Base-by-base conservation (phyloP, 257 asterid species). In the Vinca minor region DNA sequence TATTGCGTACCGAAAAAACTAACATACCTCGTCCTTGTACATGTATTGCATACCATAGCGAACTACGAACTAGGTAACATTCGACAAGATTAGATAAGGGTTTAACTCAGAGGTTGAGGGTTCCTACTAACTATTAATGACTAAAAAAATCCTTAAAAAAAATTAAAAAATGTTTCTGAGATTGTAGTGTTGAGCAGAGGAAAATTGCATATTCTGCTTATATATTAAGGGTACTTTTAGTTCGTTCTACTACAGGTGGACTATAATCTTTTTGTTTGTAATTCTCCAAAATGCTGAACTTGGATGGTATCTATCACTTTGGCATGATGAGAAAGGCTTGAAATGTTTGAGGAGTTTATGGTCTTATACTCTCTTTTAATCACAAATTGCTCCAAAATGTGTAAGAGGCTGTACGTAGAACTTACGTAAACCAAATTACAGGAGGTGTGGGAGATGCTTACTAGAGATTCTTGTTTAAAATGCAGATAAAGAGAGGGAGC, bases 401-500 rank as follows among this genome's bases (percentile, higher is more conserved):
- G 23, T 12, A 12, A 20, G 9, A 9, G 0, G 17, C 10, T 34
- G 3, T 42, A 13, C n/a, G 17, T n/a, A 25, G 54, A 41, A 8
- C 53, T 68, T 46, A 25, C 38, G 10, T 25, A 15, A 25, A 34
- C 12, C 6, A 44, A 46, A 12, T 15, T 23, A 47, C 25, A 8
- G 25, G 11, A 36, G 62, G 5, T 5, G 18, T 5, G 11, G 4
- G 32, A 34, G 59, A 58, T 63, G 62, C 74, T 63, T 41, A 68
- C 44, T 31, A 58, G 66, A 54, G 45, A 62, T 26, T 65, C 21
- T 71, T 64, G 66, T 53, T 41, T 60, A 62, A 28, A 67, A 69
- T 75, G 70, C 85, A 89, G 96, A 87, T 78, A 89, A 85, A 70
- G 91, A 89, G 63, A 71, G 95, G 73, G 95, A 85, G 58, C 79